Base-by-base conservation (phyloP, 2,329 filamentous ascomycete genomes). In the Neonectria faginata region DNA sequence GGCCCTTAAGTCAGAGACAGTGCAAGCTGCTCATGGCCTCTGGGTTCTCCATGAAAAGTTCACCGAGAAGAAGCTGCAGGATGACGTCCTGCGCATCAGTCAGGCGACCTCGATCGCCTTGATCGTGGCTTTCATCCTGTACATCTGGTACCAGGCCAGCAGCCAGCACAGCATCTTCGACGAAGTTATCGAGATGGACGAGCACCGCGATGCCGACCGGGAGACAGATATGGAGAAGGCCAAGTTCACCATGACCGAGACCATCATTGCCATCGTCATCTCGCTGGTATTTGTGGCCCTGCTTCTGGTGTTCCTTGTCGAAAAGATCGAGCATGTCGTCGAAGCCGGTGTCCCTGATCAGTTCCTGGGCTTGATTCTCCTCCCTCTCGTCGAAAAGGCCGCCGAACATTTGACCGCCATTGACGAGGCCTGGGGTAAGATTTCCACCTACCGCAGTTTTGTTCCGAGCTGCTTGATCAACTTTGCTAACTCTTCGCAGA, bases 361-460 rank as follows among this genome's bases (percentile, higher is more conserved):
- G 33, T 78, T 77, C 16, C 56, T 79, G 47, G 77, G 89, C 73
- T 78, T 92, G 25, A 91, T 91, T 55, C 80, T 92, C 0, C 80
- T 92, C 5, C 86, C 89, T 3, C 79, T 92, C 2, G 90, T 92
- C 2, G 90, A 92, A 72, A 92, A 92, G 73, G 86, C 87, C 0
- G 90, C 90, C 2, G 90, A 92, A 71, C 90, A 92, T 75, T 77
- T 92, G 42, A 91, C 89, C 1, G 88, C 89, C 3, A 82, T 92
- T 53, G 89, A 92, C 55, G 90, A 92, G 80, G 90, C 90, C 12
- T 92, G 87, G 82, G 78, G 76, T 76, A 60, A 72, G 73, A 50
- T 5, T 4, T 1, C 18, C 4, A 1, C 4, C 0, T 0, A n/a
- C 1, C 8, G 16, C 9, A 10, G n/a, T 42, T 11, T 9, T 42